Percentiles rank a stretch among this genome's conserved stretches.
phyloP scores from a whole-genome alignment of 2,329 filamentous ascomycete genomes.

The Trichoderma brevicompactum region DNA sequence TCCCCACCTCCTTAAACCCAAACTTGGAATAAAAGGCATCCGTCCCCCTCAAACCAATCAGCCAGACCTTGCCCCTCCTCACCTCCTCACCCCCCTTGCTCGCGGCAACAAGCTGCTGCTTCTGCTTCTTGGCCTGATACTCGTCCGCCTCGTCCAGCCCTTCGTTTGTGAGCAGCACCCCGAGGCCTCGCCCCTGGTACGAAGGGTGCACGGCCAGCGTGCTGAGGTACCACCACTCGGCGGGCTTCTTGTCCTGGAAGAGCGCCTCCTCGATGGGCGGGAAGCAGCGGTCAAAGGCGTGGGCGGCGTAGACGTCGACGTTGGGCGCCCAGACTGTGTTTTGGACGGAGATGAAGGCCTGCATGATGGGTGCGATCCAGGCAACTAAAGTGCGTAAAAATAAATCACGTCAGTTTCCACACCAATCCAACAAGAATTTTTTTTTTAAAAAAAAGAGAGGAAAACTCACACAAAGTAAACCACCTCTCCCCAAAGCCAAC shows the following conservation, averaged over 20 bases:
- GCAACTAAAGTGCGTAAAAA: no score
- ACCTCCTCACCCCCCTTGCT: constrained; percentile 37
- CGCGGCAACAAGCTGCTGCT: no score
- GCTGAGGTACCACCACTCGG: constrained; percentile 44
- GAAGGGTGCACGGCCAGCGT: constrained; percentile 41
- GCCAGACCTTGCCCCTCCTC: constrained; percentile 38
- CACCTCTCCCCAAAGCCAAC: constrained; percentile 39
- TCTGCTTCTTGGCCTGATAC: background rate
- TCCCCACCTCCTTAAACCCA: constrained; percentile 43
- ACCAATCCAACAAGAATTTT: no score
- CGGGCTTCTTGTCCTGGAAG: constrained; percentile 38
- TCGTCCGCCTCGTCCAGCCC: constrained; percentile 39
- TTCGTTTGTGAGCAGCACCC: constrained; percentile 39
- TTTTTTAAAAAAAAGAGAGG: no score
- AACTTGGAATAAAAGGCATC: constrained; percentile 42
- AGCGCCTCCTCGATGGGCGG: constrained; percentile 35
- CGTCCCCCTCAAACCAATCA: constrained; percentile 41
- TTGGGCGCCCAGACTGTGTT: constrained; percentile 35
- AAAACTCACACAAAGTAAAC: constrained; percentile 40
- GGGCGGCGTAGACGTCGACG: constrained; percentile 32
- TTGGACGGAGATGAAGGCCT: constrained; percentile 35
- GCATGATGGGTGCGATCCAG: constrained; percentile 41
- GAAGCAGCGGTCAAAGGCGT: constrained; percentile 38
- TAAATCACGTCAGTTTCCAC: no score
- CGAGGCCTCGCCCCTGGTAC: constrained; percentile 41